These are phyloP conservation scores for Metschnikowia similis DNA, from an alignment of 805 yeast species.

Conservation along the genomic window DNA sequence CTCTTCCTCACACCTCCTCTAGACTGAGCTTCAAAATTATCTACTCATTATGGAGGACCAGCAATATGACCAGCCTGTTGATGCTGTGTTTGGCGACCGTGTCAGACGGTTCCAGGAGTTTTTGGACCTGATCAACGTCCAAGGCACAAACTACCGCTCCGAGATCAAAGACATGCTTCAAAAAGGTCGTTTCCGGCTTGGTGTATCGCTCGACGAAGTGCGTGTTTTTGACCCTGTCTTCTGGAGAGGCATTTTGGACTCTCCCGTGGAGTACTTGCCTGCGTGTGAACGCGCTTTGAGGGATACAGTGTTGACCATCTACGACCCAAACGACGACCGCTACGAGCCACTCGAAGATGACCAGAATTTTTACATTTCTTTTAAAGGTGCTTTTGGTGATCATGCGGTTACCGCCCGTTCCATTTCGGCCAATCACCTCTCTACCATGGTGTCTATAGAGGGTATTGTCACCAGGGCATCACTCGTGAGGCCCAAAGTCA, in stretches of 20 bases:
- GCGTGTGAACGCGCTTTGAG: constrained; percentile 84
- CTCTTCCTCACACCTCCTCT: background rate
- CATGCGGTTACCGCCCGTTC: constrained; percentile 87
- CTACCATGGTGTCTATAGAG: constrained; percentile 81
- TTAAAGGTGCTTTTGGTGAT: constrained; percentile 88
- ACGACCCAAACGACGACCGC: constrained; percentile 56
- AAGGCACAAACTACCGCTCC: constrained; percentile 60
- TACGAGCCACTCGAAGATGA: constrained; percentile 52
- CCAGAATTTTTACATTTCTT: constrained; percentile 68
- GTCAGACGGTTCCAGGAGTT: constrained; percentile 87
- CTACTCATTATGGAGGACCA: constrained; percentile 20
- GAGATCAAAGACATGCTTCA: constrained; percentile 69
- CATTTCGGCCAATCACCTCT: constrained; percentile 68
- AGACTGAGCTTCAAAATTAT: background rate
- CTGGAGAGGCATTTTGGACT: constrained; percentile 70
- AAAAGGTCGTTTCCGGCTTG: constrained; percentile 60
- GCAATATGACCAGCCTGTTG: constrained; percentile 33
- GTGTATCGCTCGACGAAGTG: constrained; percentile 79
- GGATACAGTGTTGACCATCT: constrained; percentile 70
- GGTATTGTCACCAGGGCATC: constrained; percentile 96
- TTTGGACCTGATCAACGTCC: constrained; percentile 51
- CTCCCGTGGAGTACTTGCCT: constrained; percentile 83
- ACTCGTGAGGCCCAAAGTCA: constrained; percentile 85
- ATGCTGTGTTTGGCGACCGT: constrained; percentile 68
- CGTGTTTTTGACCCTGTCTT: constrained; percentile 75